A percentile compares a stretch with the other conserved stretches of the same genome.
These are phyloP conservation scores for Fagus sylvatica DNA, from an alignment of 306 rosid species.

Conservation along the genomic window DNA sequence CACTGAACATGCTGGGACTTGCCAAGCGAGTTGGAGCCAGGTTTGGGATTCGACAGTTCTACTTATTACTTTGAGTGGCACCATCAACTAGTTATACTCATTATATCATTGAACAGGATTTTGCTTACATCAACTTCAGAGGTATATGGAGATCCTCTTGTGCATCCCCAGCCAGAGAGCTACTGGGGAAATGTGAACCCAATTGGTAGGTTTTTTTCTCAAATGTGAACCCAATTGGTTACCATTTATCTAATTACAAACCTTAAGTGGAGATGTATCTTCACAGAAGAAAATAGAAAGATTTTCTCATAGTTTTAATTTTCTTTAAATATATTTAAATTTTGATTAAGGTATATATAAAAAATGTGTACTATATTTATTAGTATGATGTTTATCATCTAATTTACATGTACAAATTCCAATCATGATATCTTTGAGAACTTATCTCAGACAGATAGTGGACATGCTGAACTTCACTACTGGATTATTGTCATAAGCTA, in stretches of 20 bases:
- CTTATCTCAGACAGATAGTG: not conserved
- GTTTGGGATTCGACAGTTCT: constrained; percentile 29
- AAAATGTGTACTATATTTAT: not conserved
- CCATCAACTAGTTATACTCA: constrained; percentile 27
- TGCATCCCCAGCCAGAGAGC: constrained; percentile 87
- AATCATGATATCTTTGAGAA: not conserved
- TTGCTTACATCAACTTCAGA: constrained; percentile 96
- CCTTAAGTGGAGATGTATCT: not conserved
- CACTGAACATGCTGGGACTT: constrained; percentile 97
- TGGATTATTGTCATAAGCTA: not conserved
- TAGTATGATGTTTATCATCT: not conserved
- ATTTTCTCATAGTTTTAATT: not conserved
- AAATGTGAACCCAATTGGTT: constrained; percentile 16
- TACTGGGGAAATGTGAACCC: constrained; percentile 99
- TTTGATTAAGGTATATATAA: not conserved
- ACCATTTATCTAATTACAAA: not conserved
- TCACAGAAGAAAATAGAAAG: constrained; percentile 4
- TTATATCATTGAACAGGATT: constrained; percentile 57
- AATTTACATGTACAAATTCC: not conserved
- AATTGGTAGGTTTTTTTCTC: constrained; percentile 61
- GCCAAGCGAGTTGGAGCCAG: constrained; percentile 99
- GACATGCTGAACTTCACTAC: not conserved
- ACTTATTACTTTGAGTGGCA: constrained; percentile 14
- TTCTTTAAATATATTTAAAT: not conserved
- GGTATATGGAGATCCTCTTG: constrained; percentile 96